phyloP scores from a whole-genome alignment of 306 rosid genomes.

The Parietaria judaica region DNA sequence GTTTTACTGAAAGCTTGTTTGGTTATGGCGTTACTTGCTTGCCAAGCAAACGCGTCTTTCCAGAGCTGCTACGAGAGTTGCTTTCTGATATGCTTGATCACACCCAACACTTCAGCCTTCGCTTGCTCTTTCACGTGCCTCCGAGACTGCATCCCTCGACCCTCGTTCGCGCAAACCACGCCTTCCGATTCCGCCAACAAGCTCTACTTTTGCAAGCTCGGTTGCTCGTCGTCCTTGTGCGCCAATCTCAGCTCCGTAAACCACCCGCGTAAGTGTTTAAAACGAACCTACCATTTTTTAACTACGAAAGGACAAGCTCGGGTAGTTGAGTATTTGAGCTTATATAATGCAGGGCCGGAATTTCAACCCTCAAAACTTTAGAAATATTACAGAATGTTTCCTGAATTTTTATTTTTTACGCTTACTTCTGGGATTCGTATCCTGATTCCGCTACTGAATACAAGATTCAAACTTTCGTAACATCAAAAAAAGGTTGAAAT shows the following conservation, averaged over 20 bases:
- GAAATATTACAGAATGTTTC: too few relatives aligned
- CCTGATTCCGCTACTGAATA: too few relatives aligned
- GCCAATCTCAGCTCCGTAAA: conserved; percentile 28
- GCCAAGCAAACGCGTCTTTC: conserved; percentile 21
- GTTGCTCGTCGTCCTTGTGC: conserved; percentile 34
- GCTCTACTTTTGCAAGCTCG: conserved; percentile 31
- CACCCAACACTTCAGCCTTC: conserved; percentile 18
- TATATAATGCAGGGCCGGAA: too few relatives aligned
- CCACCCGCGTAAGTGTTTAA: conserved; percentile 22
- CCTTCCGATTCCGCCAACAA: background rate
- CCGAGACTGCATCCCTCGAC: conserved; percentile 24
- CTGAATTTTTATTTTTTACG: too few relatives aligned
- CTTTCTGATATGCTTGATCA: conserved; percentile 31
- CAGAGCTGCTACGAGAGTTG: conserved; percentile 30
- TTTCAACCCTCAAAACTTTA: too few relatives aligned
- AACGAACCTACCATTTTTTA: background rate
- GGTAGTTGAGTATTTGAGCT: too few relatives aligned
- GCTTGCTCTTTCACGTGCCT: conserved; percentile 33
- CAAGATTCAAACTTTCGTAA: too few relatives aligned
- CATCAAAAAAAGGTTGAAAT: too few relatives aligned
- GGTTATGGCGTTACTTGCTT: conserved; percentile 7
- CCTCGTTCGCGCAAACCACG: background rate
- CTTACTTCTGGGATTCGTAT: too few relatives aligned
- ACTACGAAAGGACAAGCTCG: too few relatives aligned
- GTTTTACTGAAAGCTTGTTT: background rate